These are phyloP conservation scores for Priceomyces fermenticarens DNA, from an alignment of 805 yeast species.

Conservation along the genomic window DNA sequence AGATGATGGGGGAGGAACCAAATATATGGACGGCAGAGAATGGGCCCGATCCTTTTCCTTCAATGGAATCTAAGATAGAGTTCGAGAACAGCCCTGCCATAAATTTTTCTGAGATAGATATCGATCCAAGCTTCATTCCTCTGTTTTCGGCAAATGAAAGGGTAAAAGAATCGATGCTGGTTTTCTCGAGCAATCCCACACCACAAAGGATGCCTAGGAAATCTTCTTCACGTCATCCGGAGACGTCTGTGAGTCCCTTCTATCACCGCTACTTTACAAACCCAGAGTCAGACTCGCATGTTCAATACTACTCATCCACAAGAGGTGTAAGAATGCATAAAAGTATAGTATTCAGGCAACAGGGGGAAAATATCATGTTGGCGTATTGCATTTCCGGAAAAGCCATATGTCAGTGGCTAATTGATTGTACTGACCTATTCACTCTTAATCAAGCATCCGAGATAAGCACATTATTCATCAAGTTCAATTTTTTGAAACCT, in stretches of 20 bases:
- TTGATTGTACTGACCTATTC: slow-evolving; percentile 81
- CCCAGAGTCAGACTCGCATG: slow-evolving; percentile 80
- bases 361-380: slow-evolving; percentile 16
- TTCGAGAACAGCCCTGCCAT: slow-evolving; percentile 6
- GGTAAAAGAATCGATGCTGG: no score
- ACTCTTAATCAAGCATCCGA: slow-evolving; percentile 50
- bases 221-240: no score
- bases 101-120: no score
- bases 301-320: slow-evolving; percentile 71
- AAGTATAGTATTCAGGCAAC: slow-evolving; percentile 32
- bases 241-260: slow-evolving; percentile 51
- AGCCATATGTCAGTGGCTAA: slow-evolving; percentile 79
- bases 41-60: slow-evolving; percentile 47
- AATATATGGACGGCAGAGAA: slow-evolving; percentile 66
- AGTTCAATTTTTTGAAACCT: slow-evolving; percentile 46
- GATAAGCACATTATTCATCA: slow-evolving; percentile 49
- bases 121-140: no score
- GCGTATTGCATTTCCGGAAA: slow-evolving; percentile 68
- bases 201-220: no score
- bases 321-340: slow-evolving; percentile 63
- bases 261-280: slow-evolving; percentile 77
- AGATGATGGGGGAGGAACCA: slow-evolving; percentile 62
- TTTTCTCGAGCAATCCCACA: no score
- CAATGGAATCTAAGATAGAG: slow-evolving; percentile 28
- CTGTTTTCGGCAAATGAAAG: no score